Evolutionary conservation across 2,329 filamentous ascomycete genomes (phyloP).

Genomic region (Xylaria hypoxylon): DNA sequence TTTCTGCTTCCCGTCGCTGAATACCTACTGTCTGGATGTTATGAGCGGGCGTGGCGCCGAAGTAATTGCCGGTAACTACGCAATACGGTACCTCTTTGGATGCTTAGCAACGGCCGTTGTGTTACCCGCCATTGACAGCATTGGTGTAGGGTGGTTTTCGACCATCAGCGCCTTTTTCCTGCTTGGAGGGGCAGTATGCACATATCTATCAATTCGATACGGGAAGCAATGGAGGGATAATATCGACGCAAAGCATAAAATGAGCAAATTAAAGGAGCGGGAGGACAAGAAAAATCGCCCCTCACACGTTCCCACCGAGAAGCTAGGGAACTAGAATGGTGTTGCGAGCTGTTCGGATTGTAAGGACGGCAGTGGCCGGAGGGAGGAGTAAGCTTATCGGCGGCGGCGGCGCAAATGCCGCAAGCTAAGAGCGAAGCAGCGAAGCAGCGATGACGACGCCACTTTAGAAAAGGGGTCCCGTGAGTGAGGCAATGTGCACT

Average conservation of each 20-base stretch:
- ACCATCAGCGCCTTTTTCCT: conserved; percentile 63
- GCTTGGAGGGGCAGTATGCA: conserved; percentile 52
- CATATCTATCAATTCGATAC: conserved; percentile 55
- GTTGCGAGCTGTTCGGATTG: conserved; percentile 5
- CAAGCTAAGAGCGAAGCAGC: conserved; percentile 1
- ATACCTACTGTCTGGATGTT: conserved; percentile 86
- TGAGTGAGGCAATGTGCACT: neutral
- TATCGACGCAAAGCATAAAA: conserved; percentile 50
- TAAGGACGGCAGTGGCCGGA: conserved; percentile 8
- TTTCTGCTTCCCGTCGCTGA: conserved; percentile 80
- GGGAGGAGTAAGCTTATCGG: conserved; percentile 13
- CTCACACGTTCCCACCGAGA: conserved; percentile 20
- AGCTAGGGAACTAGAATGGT: conserved; percentile 14
- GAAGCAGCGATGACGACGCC: conserved; percentile 30
- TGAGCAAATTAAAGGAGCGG: conserved; percentile 29
- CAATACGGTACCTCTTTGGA: conserved; percentile 80
- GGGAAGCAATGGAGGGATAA: conserved; percentile 56
- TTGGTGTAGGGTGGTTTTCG: conserved; percentile 85
- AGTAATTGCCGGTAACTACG: conserved; percentile 84
- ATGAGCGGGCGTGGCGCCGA: conserved; percentile 78
- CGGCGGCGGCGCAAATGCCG: neutral
- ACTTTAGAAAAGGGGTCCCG: conserved; percentile 8
- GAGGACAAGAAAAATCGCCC: conserved; percentile 36
- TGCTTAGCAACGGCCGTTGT: conserved; percentile 77
- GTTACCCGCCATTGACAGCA: conserved; percentile 76